These are phyloP conservation scores for Ramalina peruviana DNA, from an alignment of 495 filamentous ascomycete species.

Conservation along the genomic window DNA sequence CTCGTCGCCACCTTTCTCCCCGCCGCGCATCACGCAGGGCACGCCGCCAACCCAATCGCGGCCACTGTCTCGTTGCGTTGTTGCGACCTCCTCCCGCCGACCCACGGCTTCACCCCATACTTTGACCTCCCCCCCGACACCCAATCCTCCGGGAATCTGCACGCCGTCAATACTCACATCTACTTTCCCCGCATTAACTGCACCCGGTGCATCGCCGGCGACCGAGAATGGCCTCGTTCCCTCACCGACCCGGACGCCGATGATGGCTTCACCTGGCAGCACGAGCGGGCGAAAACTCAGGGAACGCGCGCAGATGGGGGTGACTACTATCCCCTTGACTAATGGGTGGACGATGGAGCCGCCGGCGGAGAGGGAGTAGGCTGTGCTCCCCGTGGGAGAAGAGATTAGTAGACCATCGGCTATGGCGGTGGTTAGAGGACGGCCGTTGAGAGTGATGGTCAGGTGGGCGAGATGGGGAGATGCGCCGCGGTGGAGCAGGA, in stretches of 20 bases:
- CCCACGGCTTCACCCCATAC: constrained; percentile 68
- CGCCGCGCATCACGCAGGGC: constrained; percentile 42
- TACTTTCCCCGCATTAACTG: constrained; percentile 62
- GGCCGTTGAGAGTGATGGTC: constrained; percentile 70
- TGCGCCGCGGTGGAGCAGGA: constrained; percentile 80
- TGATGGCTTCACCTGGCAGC: constrained; percentile 69
- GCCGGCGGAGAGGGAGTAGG: constrained; percentile 81
- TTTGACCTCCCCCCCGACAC: constrained; percentile 52
- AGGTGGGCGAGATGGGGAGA: constrained; percentile 83
- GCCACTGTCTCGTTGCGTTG: constrained; percentile 71
- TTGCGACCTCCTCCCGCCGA: constrained; percentile 59
- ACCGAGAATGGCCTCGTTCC: constrained; percentile 34
- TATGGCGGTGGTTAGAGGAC: constrained; percentile 81
- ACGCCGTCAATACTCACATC: constrained; percentile 62
- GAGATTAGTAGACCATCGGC: constrained; percentile 90
- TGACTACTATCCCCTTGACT: constrained; percentile 74
- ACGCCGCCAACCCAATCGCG: constrained; percentile 44
- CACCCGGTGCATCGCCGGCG: constrained; percentile 38
- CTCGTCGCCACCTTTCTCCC: constrained; percentile 42
- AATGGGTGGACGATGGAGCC: constrained; percentile 93
- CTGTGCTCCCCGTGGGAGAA: constrained; percentile 88
- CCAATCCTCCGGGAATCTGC: constrained; percentile 67
- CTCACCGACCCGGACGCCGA: constrained; percentile 67
- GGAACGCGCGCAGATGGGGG: constrained; percentile 85
- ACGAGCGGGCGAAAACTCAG: constrained; percentile 87